A percentile compares a stretch with the other conserved stretches of the same genome.
phyloP scores from a whole-genome alignment of 352 stramenopile genomes.

The Globisporangium lucens region DNA sequence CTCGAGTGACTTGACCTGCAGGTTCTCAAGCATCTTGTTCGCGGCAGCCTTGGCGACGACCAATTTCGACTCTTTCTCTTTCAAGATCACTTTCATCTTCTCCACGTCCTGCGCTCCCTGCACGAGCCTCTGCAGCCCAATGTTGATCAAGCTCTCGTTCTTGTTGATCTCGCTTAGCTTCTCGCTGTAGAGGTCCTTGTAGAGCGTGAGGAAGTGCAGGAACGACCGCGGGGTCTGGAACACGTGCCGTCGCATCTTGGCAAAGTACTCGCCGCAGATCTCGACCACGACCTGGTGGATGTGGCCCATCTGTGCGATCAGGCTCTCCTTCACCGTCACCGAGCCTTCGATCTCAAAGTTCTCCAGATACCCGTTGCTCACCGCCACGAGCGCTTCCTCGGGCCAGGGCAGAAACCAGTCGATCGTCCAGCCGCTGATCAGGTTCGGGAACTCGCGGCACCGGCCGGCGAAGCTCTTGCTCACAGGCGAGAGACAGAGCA shows the following conservation, averaged over 20 bases:
- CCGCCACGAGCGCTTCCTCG: slow-evolving; percentile 79
- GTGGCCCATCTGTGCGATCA: slow-evolving; percentile 68
- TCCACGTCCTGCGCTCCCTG: slow-evolving; percentile 88
- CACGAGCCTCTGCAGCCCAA: slow-evolving; percentile 87
- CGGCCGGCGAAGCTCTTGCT: slow-evolving; percentile 72
- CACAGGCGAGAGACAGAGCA: slow-evolving; percentile 88
- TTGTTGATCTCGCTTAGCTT: slow-evolving; percentile 77
- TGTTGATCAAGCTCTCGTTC: slow-evolving; percentile 80
- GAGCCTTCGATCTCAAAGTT: slow-evolving; percentile 65
- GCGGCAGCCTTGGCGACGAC: slow-evolving; percentile 73
- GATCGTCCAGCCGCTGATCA: slow-evolving; percentile 86
- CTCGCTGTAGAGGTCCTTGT: slow-evolving; percentile 69
- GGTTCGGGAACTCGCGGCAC: slow-evolving; percentile 84
- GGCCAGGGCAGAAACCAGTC: slow-evolving; percentile 92
- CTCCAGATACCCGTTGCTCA: slow-evolving; percentile 76
- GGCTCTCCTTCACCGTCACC: slow-evolving; percentile 48
- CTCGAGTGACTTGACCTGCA: slow-evolving; percentile 76
- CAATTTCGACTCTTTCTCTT: slow-evolving; percentile 88
- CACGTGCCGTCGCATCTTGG: slow-evolving; percentile 74
- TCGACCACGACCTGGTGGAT: slow-evolving; percentile 78
- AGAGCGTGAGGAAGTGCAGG: slow-evolving; percentile 81
- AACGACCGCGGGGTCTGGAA: slow-evolving; percentile 90
- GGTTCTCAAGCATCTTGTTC: slow-evolving; percentile 79
- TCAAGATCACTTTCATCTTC: slow-evolving; percentile 87
- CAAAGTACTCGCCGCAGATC: slow-evolving; percentile 66